These are phyloP conservation scores for Trichophyton rubrum DNA, from an alignment of 2,329 filamentous ascomycete species.

Conservation along the genomic window DNA sequence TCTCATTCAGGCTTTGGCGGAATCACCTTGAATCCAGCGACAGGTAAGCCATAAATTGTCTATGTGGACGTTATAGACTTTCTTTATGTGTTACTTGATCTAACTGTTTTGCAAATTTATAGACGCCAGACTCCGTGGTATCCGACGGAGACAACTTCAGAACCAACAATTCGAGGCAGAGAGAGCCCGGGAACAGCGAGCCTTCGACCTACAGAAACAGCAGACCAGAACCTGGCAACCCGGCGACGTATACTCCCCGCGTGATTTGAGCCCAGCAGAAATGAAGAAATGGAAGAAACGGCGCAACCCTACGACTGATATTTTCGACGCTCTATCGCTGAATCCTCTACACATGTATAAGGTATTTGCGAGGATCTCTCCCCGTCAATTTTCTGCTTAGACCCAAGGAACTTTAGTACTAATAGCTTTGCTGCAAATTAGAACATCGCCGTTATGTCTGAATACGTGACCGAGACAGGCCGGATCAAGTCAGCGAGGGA, in stretches of 20 bases:
- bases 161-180: constrained; percentile 22
- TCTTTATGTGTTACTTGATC: neutral
- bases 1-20: neutral
- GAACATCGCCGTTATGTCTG: constrained; percentile 87
- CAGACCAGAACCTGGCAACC: constrained; percentile 54
- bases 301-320: constrained; percentile 48
- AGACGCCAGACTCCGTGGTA: neutral
- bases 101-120: neutral
- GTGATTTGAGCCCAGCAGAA: constrained; percentile 68
- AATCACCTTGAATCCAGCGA: neutral
- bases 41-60: neutral
- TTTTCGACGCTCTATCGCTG: constrained; percentile 66
- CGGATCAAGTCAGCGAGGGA: constrained; percentile 64
- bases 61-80: neutral
- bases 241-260: constrained; percentile 83
- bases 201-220: constrained; percentile 26
- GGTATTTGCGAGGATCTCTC: constrained; percentile 39
- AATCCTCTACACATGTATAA: constrained; percentile 79
- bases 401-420: neutral
- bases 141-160: neutral
- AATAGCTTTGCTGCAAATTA: constrained; percentile 25
- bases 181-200: constrained; percentile 25
- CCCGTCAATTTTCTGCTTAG: neutral
- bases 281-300: constrained; percentile 64
- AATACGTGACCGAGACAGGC: constrained; percentile 75